Evolutionary conservation across 2,329 filamentous ascomycete species (phyloP).

Genomic region (Verticillium nubilum): DNA sequence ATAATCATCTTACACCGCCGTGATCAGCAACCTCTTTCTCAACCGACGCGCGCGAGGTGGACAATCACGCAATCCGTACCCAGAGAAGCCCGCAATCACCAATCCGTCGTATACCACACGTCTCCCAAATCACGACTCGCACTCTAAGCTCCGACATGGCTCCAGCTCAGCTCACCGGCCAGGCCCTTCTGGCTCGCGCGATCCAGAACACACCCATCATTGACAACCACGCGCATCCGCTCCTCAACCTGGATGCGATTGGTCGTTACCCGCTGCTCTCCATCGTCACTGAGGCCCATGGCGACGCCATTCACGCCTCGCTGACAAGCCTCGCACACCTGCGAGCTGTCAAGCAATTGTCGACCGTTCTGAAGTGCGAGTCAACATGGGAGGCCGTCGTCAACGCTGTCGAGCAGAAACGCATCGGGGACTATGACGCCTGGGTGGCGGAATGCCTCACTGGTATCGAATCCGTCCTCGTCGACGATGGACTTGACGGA

Average conservation of each 20-base stretch:
- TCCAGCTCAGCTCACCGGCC: conserved; percentile 11
- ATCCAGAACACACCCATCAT: conserved; percentile 58
- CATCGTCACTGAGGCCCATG: conserved; percentile 69
- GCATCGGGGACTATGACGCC: conserved; percentile 40
- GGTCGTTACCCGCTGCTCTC: conserved; percentile 45
- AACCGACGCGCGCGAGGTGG: not conserved
- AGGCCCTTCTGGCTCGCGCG: conserved; percentile 24
- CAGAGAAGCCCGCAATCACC: too few species aligned
- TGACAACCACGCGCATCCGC: conserved; percentile 68
- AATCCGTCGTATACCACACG: too few species aligned
- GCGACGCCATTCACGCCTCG: conserved; percentile 58
- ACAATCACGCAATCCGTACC: not conserved
- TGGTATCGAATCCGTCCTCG: conserved; percentile 67
- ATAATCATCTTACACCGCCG: not conserved
- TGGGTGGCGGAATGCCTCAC: conserved; percentile 61
- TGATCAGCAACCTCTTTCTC: too few species aligned
- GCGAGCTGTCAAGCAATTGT: conserved; percentile 64
- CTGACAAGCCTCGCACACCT: conserved; percentile 61
- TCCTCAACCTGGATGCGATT: conserved; percentile 48
- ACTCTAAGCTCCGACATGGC: not conserved
- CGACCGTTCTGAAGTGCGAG: conserved; percentile 57
- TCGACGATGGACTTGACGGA: conserved; percentile 69
- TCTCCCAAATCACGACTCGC: not conserved
- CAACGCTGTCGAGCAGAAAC: conserved; percentile 35
- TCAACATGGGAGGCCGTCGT: conserved; percentile 54